These are phyloP conservation scores for Aspergillus fijiensis DNA, from an alignment of 2,329 filamentous ascomycete genomes.

Conservation along the genomic window DNA sequence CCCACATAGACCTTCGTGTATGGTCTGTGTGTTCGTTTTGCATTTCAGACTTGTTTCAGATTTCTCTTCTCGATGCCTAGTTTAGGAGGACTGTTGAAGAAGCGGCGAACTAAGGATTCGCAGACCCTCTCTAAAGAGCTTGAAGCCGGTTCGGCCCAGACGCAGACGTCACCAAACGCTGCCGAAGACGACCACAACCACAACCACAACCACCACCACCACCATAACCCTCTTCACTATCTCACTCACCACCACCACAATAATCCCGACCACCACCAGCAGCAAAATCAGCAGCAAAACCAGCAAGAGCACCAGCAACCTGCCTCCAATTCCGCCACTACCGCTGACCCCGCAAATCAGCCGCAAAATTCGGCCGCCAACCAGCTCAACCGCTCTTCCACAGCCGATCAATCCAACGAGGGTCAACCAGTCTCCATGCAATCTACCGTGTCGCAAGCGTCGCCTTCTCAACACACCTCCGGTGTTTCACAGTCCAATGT, in stretches of 20 bases:
- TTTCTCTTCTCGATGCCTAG: constrained; percentile 70
- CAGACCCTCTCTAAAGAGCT: constrained; percentile 54
- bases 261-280: constrained; percentile 17
- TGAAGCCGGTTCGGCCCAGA: constrained; percentile 67
- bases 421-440: constrained; percentile 37
- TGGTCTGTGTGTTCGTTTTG: constrained; percentile 16
- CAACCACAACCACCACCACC: constrained; percentile 30
- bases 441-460: constrained; percentile 36
- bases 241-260: constrained; percentile 30
- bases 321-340: constrained; percentile 10
- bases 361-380: not conserved
- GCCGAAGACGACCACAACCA: constrained; percentile 25
- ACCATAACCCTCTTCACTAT: constrained; percentile 17
- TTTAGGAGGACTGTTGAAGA: constrained; percentile 88
- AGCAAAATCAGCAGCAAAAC: constrained; percentile 11
- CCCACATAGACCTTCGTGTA: constrained; percentile 30
- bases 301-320: constrained; percentile 10
- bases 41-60: constrained; percentile 19
- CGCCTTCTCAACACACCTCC: constrained; percentile 30
- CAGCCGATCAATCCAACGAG: constrained; percentile 24
- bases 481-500: constrained; percentile 32
- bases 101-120: constrained; percentile 96
- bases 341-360: not conserved
- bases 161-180: constrained; percentile 58
- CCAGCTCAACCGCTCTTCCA: constrained; percentile 14